Conservation (phyloP, 768 basidiomycete species). For the Trametes meyenii region DNA sequence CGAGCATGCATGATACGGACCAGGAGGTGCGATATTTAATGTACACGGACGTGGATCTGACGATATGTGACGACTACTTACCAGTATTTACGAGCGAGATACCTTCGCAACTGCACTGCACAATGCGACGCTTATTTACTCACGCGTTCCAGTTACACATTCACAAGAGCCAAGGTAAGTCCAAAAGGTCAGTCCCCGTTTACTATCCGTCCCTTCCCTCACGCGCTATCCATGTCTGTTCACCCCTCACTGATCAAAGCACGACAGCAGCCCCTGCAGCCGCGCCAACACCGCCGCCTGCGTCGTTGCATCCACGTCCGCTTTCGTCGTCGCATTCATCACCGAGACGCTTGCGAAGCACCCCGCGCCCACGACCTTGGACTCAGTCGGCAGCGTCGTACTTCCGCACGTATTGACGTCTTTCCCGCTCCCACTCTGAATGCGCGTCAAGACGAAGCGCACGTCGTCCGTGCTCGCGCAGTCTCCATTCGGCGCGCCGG, state of each 20-base stretch:
- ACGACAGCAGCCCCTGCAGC: constrained; percentile 27
- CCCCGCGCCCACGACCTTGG: constrained; percentile 40
- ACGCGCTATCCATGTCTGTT: not conserved
- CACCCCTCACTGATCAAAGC: constrained; percentile 7
- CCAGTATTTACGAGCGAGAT: constrained; percentile 3
- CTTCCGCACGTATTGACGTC: constrained; percentile 52
- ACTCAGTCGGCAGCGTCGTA: constrained; percentile 46
- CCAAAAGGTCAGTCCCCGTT: not conserved
- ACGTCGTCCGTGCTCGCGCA: constrained; percentile 44
- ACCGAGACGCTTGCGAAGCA: constrained; percentile 48
- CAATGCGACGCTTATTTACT: not conserved
- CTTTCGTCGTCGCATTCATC: constrained; percentile 43
- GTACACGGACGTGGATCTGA: not conserved
- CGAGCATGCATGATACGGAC: not conserved
- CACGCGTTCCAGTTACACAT: not conserved
- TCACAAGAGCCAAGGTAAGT: not conserved
- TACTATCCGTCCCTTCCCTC: too few species aligned
- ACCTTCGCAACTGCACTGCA: not conserved
- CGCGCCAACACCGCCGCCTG: constrained; percentile 44
- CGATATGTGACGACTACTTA: not conserved
- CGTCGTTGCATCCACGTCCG: constrained; percentile 45
- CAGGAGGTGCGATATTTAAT: not conserved
- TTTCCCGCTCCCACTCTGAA: constrained; percentile 34
- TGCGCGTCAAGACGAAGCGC: constrained; percentile 49
- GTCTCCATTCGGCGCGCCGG: constrained; percentile 2